Evolutionary conservation across 768 basidiomycete genomes (phyloP), one percentile per base, ranked within the genome.

Genomic region (Lactarius sanguifluus): DNA sequence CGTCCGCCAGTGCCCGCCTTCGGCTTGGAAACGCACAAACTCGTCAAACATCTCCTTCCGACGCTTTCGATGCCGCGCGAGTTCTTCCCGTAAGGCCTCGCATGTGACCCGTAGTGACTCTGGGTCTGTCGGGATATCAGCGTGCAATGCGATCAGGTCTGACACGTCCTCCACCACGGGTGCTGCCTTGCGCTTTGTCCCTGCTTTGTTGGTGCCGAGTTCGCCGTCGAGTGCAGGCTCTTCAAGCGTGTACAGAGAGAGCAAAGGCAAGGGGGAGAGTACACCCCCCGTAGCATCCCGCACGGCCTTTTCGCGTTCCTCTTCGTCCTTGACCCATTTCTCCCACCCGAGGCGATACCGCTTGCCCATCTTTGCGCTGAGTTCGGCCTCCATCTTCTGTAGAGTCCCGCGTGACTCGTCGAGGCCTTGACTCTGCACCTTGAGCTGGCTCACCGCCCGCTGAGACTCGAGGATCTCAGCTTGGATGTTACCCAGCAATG

Each of bases 341-440:
- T 96, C 93, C 89, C 91, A 98, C 2, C 95, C 96, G 30, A 90
- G 73, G 59, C 91, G 83, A 78, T 93, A 94, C 69, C 90, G 81
- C 71, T 83, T 83, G 23, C 88, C 90, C 87, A 97, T 92, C 77
- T 91, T 93, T 8, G 78, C 79, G 32, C 82, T 77, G 36, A 98
- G 77, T 67, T 86, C 87, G 20, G 76, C 77, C 75, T 94, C 89
- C 63, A 95, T 76, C 38, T 82, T 81, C 36, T 81, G 78, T 57
- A 96, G 78, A 30, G 78, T 73, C 62, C 82, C 79, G 65, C 86
- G 87, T 10, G 87, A 82, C 34, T 86, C 82, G 6, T 83, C 75
- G 9, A 95, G 79, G 1, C 84, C 84, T 58, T 88, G 88, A 5
- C 91, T 84, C 72, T 93, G 86, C 13, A 78, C 74, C 72, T 84